A percentile compares a stretch with the other conserved stretches of the same genome.
phyloP scores from a whole-genome alignment of 306 rosid genomes.

The Mimosa pudica region DNA sequence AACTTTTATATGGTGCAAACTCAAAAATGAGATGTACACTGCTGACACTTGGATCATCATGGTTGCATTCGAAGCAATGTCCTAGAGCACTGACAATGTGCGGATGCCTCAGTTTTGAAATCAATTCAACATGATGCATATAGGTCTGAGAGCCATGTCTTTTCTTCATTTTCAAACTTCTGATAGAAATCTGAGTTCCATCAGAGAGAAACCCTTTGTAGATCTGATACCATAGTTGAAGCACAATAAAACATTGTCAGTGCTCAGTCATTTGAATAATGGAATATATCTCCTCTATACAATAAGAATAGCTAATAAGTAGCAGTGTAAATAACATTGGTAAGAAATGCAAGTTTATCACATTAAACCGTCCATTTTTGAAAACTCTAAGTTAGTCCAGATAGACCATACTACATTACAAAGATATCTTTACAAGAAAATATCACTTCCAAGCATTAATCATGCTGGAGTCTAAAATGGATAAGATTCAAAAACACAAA shows the following conservation, averaged over 20 bases:
- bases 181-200: slow-evolving; percentile 68
- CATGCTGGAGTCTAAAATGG: slow-evolving; percentile 23
- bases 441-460: not conserved
- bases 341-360: slow-evolving; percentile 5
- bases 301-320: not conserved
- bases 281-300: not conserved
- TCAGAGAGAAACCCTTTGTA: slow-evolving; percentile 79
- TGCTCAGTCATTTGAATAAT: slow-evolving; percentile 1
- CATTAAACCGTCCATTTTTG: not conserved
- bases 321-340: not conserved
- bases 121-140: slow-evolving; percentile 72
- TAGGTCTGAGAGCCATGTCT: slow-evolving; percentile 63
- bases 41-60: slow-evolving; percentile 66
- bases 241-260: not conserved
- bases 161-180: slow-evolving; percentile 68
- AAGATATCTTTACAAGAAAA: not conserved
- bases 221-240: slow-evolving; percentile 48
- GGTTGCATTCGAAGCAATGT: slow-evolving; percentile 81
- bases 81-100: slow-evolving; percentile 90
- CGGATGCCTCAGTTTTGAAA: slow-evolving; percentile 79
- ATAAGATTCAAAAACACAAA: slow-evolving; percentile 4
- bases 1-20: slow-evolving; percentile 63
- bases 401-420: not conserved
- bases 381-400: not conserved
- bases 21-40: slow-evolving; percentile 72